Evolutionary conservation across 257 asterid species (phyloP).

Genomic region (Schizonepeta tenuifolia): DNA sequence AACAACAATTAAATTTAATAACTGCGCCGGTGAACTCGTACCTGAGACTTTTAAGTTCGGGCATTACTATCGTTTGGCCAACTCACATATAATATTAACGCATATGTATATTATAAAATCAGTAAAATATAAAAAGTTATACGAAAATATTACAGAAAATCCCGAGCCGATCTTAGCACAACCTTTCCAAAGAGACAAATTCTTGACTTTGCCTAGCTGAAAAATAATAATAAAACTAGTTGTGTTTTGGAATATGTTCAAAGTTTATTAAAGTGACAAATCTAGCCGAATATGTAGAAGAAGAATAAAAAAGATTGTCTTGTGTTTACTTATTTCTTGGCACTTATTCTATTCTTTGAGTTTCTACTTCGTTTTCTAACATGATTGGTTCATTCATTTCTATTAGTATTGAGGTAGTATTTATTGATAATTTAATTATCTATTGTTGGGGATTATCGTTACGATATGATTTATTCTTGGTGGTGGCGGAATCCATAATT

Average conservation of each 20-base stretch:
- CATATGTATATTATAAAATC: too few species aligned
- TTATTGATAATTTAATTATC: background rate
- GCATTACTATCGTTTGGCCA: too few species aligned
- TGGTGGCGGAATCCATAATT: too few species aligned
- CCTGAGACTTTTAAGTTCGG: too few species aligned
- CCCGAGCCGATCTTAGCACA: too few species aligned
- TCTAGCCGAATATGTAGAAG: conserved; percentile 13
- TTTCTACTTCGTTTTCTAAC: background rate
- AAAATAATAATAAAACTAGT: background rate
- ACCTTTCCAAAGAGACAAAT: background rate
- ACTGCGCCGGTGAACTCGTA: too few species aligned
- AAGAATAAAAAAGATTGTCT: background rate
- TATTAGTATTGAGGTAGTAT: too few species aligned
- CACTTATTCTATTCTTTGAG: background rate
- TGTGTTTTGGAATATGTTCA: conserved; percentile 31
- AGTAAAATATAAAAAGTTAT: too few species aligned
- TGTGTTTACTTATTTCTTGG: background rate
- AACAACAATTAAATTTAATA: too few species aligned
- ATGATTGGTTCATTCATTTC: background rate
- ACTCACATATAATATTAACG: too few species aligned
- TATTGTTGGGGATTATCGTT: background rate
- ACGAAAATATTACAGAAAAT: too few species aligned
- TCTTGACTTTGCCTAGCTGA: background rate
- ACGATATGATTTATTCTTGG: background rate
- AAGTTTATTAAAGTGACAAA: conserved; percentile 25